Conservation (phyloP, 2,329 filamentous ascomycete species). For the Tolypocladium sp. region DNA sequence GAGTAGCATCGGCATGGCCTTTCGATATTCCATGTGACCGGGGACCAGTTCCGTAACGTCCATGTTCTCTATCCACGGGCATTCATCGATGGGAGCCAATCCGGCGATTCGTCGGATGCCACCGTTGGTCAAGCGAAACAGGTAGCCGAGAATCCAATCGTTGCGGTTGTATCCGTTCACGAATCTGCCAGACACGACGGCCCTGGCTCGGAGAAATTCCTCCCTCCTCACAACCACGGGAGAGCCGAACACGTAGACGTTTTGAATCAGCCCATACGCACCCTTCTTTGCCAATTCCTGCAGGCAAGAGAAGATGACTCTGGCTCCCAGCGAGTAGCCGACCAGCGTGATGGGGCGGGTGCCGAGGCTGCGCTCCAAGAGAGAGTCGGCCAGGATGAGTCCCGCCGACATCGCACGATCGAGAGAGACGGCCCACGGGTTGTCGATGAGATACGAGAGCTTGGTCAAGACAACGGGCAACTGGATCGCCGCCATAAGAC, state of each 20-base stretch:
- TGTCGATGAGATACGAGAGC: constrained; percentile 92
- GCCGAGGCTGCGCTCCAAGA: constrained; percentile 85
- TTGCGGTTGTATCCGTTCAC: constrained; percentile 91
- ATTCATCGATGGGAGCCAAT: constrained; percentile 62
- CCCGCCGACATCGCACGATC: constrained; percentile 83
- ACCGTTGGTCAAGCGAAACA: constrained; percentile 89
- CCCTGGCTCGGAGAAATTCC: constrained; percentile 71
- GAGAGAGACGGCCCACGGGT: constrained; percentile 95
- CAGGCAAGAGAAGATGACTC: constrained; percentile 88
- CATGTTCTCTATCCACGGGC: constrained; percentile 82
- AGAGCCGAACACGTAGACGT: constrained; percentile 90
- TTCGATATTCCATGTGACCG: constrained; percentile 95
- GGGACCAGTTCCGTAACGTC: constrained; percentile 78
- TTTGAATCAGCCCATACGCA: constrained; percentile 81
- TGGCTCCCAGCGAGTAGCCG: constrained; percentile 85
- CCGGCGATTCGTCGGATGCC: constrained; percentile 86
- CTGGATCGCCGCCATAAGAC: constrained; percentile 86
- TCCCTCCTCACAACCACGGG: constrained; percentile 87
- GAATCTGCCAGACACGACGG: constrained; percentile 85
- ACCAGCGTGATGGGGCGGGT: constrained; percentile 87
- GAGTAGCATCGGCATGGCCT: constrained; percentile 80
- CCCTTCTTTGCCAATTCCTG: constrained; percentile 78
- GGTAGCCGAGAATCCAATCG: constrained; percentile 94
- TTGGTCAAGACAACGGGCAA: constrained; percentile 91
- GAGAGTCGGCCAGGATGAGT: constrained; percentile 85